These are phyloP conservation scores for Kwoniella newhampshirensis DNA, from an alignment of 768 basidiomycete species.

Conservation along the genomic window DNA sequence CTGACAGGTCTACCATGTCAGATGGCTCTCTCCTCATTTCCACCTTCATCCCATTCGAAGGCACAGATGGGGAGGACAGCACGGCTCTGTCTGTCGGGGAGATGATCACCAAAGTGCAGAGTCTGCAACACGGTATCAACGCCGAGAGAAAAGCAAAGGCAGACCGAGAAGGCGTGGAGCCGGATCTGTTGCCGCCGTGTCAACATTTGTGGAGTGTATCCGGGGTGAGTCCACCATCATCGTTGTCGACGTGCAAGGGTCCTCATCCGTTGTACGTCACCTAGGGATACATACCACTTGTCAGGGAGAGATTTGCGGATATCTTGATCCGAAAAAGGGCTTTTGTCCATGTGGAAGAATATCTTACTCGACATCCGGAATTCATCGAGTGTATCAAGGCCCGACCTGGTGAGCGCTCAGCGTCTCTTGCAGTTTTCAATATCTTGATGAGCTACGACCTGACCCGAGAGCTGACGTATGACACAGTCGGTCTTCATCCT, in stretches of 20 bases:
- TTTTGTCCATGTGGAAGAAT: conserved; percentile 49
- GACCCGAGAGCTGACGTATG: background rate
- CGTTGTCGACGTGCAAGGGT: too few relatives aligned
- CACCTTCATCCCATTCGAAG: conserved; percentile 49
- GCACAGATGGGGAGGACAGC: conserved; percentile 48
- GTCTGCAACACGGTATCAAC: conserved; percentile 37
- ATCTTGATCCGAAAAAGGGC: conserved; percentile 42
- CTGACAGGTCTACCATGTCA: conserved; percentile 5
- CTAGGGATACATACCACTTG: conserved; percentile 43
- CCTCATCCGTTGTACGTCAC: background rate
- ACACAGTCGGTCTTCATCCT: conserved; percentile 44
- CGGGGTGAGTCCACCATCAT: conserved; percentile 30
- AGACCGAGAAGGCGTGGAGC: conserved; percentile 12
- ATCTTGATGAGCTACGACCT: too few relatives aligned
- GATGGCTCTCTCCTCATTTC: conserved; percentile 49
- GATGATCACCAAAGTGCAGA: conserved; percentile 45
- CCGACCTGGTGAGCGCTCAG: conserved; percentile 37
- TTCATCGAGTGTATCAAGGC: conserved; percentile 38
- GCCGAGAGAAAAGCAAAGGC: conserved; percentile 13
- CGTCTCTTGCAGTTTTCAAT: too few relatives aligned
- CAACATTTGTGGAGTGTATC: conserved; percentile 51
- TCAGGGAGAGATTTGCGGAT: conserved; percentile 47
- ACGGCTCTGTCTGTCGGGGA: conserved; percentile 47
- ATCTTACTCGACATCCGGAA: conserved; percentile 47
- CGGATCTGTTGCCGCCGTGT: conserved; percentile 30